These are phyloP conservation scores for Elaeis oleifera DNA, from an alignment of 202 grass and related monocot genomes.

Conservation along the genomic window DNA sequence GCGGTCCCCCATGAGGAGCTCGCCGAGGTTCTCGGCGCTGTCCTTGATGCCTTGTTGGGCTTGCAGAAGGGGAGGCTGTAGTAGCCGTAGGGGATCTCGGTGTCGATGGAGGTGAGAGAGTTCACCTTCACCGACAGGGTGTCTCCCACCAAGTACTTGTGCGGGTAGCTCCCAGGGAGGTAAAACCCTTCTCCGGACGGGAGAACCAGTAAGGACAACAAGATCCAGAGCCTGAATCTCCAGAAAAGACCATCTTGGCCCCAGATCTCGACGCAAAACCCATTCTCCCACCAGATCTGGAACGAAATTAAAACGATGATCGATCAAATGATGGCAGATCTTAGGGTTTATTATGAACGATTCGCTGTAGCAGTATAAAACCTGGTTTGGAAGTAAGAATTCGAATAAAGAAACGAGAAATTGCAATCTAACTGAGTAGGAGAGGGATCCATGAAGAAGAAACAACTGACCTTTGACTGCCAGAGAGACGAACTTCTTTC, in stretches of 20 bases:
- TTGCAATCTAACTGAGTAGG: too few species aligned
- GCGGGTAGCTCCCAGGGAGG: constrained; percentile 91
- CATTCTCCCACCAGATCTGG: too few species aligned
- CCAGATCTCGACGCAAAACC: constrained; percentile 15
- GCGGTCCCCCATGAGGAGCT: constrained; percentile 83
- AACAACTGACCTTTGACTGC: too few species aligned
- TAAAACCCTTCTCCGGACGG: constrained; percentile 46
- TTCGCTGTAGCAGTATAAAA: too few species aligned
- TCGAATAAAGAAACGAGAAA: too few species aligned
- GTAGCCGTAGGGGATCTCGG: constrained; percentile 77
- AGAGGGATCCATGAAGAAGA: too few species aligned
- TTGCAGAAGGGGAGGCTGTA: constrained; percentile 80
- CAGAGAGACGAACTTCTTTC: too few species aligned
- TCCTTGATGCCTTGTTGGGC: constrained; percentile 63
- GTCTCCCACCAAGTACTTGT: constrained; percentile 55
- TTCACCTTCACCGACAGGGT: constrained; percentile 74
- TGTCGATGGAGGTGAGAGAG: constrained; percentile 85
- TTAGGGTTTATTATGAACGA: too few species aligned
- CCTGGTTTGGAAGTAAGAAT: too few species aligned
- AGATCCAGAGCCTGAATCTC: constrained; percentile 21
- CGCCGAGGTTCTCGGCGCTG: constrained; percentile 80
- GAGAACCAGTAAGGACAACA: constrained; percentile 11
- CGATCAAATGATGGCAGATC: too few species aligned
- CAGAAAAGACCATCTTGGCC: constrained; percentile 22
- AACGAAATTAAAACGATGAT: too few species aligned